Evolutionary conservation across 2,329 filamentous ascomycete species (phyloP), one percentile per base, ranked within the genome.

Genomic region (Colletotrichum noveboracense): DNA sequence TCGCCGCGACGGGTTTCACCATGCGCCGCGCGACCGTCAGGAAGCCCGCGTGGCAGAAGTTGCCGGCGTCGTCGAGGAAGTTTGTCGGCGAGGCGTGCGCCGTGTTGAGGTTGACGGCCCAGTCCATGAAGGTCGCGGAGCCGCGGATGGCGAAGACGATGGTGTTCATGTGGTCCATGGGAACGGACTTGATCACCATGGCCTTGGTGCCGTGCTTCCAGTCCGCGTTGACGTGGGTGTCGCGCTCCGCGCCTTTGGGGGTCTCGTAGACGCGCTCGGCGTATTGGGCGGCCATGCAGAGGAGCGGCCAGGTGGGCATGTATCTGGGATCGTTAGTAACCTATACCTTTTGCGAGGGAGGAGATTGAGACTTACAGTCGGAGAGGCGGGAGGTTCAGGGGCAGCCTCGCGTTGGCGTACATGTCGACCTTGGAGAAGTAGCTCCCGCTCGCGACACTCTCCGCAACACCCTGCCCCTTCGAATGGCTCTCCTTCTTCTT

Each of bases 111-210:
- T 98, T 97, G 61, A 97, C 94, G 3, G 94, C 91, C 95, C 95
- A 98, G 84, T 98, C 95, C 86, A 94, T 92, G 79, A 97, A 94
- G 8, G 91, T 94, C 28, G 95, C 92, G 1, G 93, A 95, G 24
- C 95, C 95, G 24, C 95, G 91, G 77, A 98, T 94, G 16, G 95
- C 95, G 80, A 98, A 94, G 13, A 97, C 93, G 71, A 98, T 93
- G 21, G 93, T 93, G 81, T 94, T 92, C 86, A 93, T 92, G 79
- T 95, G 89, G 80, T 97, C 95, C 81, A 96, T 91, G 2, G 94
- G 92, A 0, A 96, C 89, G 0, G 93, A 95, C 81, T 96, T 96
- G 81, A 97, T 93, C 18, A 94, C 92, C 93, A 96, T 96, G 28
- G 95, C 94, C 82, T 96, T 96, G 1, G 94, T 94, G n/a, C 94